These are phyloP conservation scores for Trametes cubensis DNA, from an alignment of 768 basidiomycete genomes.

Conservation along the genomic window DNA sequence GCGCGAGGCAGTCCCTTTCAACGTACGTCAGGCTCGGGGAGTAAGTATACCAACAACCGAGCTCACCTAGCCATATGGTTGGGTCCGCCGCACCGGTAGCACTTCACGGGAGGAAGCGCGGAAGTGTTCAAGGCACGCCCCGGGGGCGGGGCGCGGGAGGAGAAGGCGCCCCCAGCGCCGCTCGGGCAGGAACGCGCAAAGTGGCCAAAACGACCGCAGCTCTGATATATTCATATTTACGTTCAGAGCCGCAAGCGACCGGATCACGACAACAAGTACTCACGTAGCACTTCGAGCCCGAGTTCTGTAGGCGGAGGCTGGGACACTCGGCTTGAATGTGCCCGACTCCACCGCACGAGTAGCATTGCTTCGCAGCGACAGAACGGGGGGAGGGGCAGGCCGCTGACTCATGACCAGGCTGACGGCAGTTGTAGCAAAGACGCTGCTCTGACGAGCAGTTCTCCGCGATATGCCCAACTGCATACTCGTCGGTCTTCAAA, in stretches of 20 bases:
- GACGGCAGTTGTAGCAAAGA: constrained; percentile 93
- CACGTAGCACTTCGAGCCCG: constrained; percentile 84
- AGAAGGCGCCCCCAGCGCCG: constrained; percentile 51
- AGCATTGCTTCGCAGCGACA: constrained; percentile 87
- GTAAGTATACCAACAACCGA: constrained; percentile 16
- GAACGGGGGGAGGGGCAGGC: constrained; percentile 84
- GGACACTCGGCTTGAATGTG: constrained; percentile 90
- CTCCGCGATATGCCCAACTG: constrained; percentile 93
- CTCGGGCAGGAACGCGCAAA: constrained; percentile 77
- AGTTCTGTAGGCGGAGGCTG: constrained; percentile 69
- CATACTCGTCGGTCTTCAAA: background rate
- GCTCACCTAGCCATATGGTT: constrained; percentile 83
- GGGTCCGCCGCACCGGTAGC: constrained; percentile 86
- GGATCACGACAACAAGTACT: constrained; percentile 31
- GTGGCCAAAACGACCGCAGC: constrained; percentile 82
- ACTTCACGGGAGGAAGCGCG: constrained; percentile 80
- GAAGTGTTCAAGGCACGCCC: constrained; percentile 77
- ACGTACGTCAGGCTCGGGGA: constrained; percentile 5
- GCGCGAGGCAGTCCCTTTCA: constrained; percentile 78
- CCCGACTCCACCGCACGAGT: constrained; percentile 90
- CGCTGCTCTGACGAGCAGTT: constrained; percentile 87
- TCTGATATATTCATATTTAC: constrained; percentile 38
- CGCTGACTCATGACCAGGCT: constrained; percentile 92
- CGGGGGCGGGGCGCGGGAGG: constrained; percentile 70
- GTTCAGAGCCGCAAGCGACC: background rate